Evolutionary conservation across 2,329 filamentous ascomycete species (phyloP).

Genomic region (Bipolaris zeicola): DNA sequence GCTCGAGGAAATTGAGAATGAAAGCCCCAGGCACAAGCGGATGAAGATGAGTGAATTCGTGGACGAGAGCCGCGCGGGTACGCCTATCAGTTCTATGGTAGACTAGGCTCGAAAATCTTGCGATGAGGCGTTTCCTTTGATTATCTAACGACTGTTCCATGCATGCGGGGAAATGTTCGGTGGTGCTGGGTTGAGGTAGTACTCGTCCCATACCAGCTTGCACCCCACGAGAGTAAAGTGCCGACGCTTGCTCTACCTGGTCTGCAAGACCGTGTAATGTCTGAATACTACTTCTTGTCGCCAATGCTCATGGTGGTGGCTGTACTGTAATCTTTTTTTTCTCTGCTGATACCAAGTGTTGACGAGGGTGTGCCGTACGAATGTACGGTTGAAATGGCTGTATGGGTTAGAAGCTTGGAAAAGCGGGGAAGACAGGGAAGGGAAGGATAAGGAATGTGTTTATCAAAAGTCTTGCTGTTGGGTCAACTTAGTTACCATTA

Average conservation of each 20-base stretch:
- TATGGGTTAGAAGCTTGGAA: slow-evolving; percentile 1
- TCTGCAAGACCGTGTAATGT: slow-evolving; percentile 44
- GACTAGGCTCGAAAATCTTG: slow-evolving; percentile 25
- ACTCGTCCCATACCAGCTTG: slow-evolving; percentile 12
- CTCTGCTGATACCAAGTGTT: slow-evolving; percentile 30
- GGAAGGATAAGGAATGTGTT: slow-evolving; percentile 16
- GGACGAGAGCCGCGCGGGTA: slow-evolving; percentile 50
- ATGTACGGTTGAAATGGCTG: slow-evolving; percentile 4
- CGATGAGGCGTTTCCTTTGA: slow-evolving; percentile 13
- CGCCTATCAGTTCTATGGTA: slow-evolving; percentile 41
- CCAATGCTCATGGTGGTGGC: slow-evolving; percentile 5
- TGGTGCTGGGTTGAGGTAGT: slow-evolving; percentile 15
- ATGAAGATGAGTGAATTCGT: slow-evolving; percentile 62
- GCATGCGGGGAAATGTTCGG: slow-evolving; percentile 12
- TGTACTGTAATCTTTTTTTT: slow-evolving; percentile 38
- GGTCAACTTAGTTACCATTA: not conserved
- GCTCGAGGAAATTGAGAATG: slow-evolving; percentile 66
- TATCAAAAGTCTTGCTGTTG: slow-evolving; percentile 21
- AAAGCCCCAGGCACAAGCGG: slow-evolving; percentile 60
- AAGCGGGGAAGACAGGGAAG: not conserved
- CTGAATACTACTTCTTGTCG: slow-evolving; percentile 37
- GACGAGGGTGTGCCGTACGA: slow-evolving; percentile 11
- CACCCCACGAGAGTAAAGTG: slow-evolving; percentile 19
- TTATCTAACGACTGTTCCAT: slow-evolving; percentile 19
- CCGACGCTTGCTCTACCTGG: slow-evolving; percentile 35